Conservation (phyloP, 1,284 basidiomycete species). For the Pascua sp. region DNA sequence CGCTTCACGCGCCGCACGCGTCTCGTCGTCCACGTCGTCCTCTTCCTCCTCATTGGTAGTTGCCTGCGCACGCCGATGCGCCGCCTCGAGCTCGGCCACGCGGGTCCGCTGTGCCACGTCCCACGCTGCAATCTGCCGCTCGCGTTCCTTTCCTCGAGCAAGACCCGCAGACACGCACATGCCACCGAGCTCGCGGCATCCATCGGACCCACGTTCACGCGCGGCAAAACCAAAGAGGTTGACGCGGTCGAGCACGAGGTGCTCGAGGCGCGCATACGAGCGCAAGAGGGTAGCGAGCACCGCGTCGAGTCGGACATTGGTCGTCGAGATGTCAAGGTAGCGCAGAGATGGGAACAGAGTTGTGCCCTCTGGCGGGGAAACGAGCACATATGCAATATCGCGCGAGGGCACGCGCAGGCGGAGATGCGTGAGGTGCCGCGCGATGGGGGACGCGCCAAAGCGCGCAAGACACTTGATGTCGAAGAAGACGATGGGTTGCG, state of each 20-base stretch:
- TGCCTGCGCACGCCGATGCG: slow-evolving; percentile 9
- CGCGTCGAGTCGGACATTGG: slow-evolving; percentile 48
- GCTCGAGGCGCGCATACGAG: slow-evolving; percentile 38
- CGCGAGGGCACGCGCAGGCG: slow-evolving; percentile 46
- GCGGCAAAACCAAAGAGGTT: slow-evolving; percentile 50
- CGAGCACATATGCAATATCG: slow-evolving; percentile 43
- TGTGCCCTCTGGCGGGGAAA: slow-evolving; percentile 17
- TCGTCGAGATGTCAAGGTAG: slow-evolving; percentile 51
- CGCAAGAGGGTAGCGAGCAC: slow-evolving; percentile 38
- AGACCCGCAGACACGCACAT: slow-evolving; percentile 41
- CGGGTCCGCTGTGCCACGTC: slow-evolving; percentile 37
- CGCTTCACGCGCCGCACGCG: slow-evolving; percentile 15
- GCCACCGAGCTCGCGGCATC: slow-evolving; percentile 43
- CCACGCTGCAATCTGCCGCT: slow-evolving; percentile 43
- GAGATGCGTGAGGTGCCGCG: slow-evolving; percentile 43
- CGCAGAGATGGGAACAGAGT: slow-evolving; percentile 39
- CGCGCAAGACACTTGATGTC: slow-evolving; percentile 46
- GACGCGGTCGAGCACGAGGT: slow-evolving; percentile 49
- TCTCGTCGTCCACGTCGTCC: slow-evolving; percentile 17
- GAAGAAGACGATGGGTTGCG: slow-evolving; percentile 52
- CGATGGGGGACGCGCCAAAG: slow-evolving; percentile 43
- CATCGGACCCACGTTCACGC: slow-evolving; percentile 39
- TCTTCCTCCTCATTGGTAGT: slow-evolving; percentile 5
- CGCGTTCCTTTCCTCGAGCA: slow-evolving; percentile 42
- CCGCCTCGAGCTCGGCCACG: slow-evolving; percentile 29